Base-by-base conservation (phyloP, 495 filamentous ascomycete genomes). In the Annulohypoxylon maeteangense region DNA sequence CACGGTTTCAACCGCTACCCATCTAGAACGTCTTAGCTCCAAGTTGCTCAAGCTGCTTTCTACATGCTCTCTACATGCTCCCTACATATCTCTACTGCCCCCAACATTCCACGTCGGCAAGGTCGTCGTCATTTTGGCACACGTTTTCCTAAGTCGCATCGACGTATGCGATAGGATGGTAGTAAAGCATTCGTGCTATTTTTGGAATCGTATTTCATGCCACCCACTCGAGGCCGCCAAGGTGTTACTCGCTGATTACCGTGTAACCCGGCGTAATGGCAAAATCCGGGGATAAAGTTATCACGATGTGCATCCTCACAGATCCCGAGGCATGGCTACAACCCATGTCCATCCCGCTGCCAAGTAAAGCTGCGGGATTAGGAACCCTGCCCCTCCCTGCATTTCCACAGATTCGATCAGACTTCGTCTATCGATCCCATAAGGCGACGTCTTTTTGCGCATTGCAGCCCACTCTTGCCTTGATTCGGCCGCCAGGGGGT, bases 351-450 rank as follows among this genome's bases (percentile, higher is more conserved):
- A 42, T 16, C 29, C 32, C 47, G 51, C 55, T 55, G 64, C 64
- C 70, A 68, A 64, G 34, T 53, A 68, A 68, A 59, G 58, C 65
- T 67, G 31, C 29, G 65, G 48, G 65, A 68, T 65, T 25, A 68
- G 59, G 54, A 48, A 29, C 70, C 70, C 59, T 68, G 54, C 29
- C 61, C 38, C 31, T 48, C 58, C 48, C 36, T 64, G 69, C 59
- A 64, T 67, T 54, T 62, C 42, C 38, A 53, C 64, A 72, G 63
- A 72, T 68, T 72, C 47, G 70, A 72, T 72, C 58, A 67, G 53
- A 40, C 64, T 56, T 72, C 64, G 64, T 72, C 70, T 65, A 72
- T 72, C 70, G 60, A 67, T 38, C 60, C 54, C 59, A 51, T 68
- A 65, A 64, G 70, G 70, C 65, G 29, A 65, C 31, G 42, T 29